Evolutionary conservation across 306 rosid genomes (phyloP).

Genomic region (Canavalia gladiata): DNA sequence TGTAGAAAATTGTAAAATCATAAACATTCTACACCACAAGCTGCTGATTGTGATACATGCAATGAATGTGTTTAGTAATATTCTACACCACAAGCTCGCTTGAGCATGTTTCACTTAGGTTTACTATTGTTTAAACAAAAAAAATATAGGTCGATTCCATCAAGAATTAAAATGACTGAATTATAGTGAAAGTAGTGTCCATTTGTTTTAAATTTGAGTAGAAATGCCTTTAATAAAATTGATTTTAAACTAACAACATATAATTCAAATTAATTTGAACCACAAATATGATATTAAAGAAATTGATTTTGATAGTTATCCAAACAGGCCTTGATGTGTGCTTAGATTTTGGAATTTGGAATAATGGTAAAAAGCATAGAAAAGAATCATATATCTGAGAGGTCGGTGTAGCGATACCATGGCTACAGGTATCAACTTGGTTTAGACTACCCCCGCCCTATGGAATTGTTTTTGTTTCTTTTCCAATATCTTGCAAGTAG

Average conservation of each 20-base stretch:
- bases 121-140: conserved; percentile 16
- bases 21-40: conserved; percentile 17
- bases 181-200: background rate
- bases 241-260: no score
- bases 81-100: conserved; percentile 22
- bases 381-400: conserved; percentile 50
- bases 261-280: no score
- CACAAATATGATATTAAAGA: no score
- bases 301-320: no score
- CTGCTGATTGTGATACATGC: background rate
- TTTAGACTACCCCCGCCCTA: conserved; percentile 67
- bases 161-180: conserved; percentile 43
- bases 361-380: conserved; percentile 42
- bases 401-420: conserved; percentile 65
- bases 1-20: background rate
- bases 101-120: background rate
- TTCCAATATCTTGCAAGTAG: conserved; percentile 58
- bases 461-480: conserved; percentile 49
- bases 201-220: no score
- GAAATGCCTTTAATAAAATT: no score
- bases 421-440: conserved; percentile 73
- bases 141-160: conserved; percentile 4
- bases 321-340: conserved; percentile 33
- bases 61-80: background rate
- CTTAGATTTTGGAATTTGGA: conserved; percentile 52